Evolutionary conservation across 129 eudicot species (phyloP), one percentile per base, ranked within the genome.

Genomic region (Tanacetum coccineum): DNA sequence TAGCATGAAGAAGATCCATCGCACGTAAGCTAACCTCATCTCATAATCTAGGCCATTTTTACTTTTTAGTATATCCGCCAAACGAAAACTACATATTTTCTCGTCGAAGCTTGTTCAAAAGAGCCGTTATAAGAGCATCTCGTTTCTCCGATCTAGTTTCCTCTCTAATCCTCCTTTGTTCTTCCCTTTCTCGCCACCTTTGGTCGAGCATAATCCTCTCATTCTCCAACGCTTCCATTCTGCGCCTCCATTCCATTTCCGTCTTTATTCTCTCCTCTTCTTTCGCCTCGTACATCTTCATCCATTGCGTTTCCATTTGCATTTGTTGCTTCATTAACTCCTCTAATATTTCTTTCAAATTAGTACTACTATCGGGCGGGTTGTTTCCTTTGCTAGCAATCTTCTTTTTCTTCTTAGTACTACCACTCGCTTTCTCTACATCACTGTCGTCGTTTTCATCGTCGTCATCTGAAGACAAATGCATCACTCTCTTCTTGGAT

Each of bases 201-300:
- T 74, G 74, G 19, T 90, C 86, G 56, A 76, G 81, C 84, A 82
- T 73, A 5, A 84, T 57, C 84, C 85, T 76, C 72, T 90, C 89
- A 26, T 87, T 84, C 73, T 90, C 89, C 72, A 87, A 58, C 0
- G 82, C 85, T 72, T 84, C 95, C 95, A 92, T 92, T 13, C 71
- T 86, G 32, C 75, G 91, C 48, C 96, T 78, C 96, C 96, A 92
- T 65, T 88, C 95, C 77, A 68, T 82, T 66, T 92, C 98, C 72
- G 55, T 84, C 39, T 52, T 54, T 57, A 81, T 77, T 66, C 98
- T 81, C 69, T 88, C 96, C 74, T 88, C 95, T 65, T 92, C 95
- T 61, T 80, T 80, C 4, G 80, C 82, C 76, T 92, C 96, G 44
- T 81, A 86, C 0, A 75, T 54, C 64, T 76, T 83, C 74, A 82